A percentile compares a stretch with the other conserved stretches of the same genome.
Conservation (phyloP, 169 alveolate genomes). For the Condylostoma magnum region DNA sequence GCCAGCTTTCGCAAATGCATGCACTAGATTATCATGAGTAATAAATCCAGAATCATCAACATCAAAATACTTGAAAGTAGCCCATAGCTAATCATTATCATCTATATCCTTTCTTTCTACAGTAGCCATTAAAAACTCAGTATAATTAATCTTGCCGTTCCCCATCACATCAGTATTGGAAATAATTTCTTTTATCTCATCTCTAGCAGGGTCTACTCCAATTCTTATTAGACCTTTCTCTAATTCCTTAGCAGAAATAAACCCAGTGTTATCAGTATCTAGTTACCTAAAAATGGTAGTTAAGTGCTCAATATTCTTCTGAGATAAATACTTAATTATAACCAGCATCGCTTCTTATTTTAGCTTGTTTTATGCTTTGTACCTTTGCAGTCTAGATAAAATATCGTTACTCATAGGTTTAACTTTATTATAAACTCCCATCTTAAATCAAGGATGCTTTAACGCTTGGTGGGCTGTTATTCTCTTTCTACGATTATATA, state of each 20-base stretch:
- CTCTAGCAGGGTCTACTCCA: neutral
- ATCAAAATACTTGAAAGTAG: slow-evolving; percentile 55
- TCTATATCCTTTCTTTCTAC: slow-evolving; percentile 26
- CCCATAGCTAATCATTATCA: slow-evolving; percentile 39
- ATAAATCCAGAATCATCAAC: slow-evolving; percentile 48
- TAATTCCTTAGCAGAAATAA: slow-evolving; percentile 33
- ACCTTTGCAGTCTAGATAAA: slow-evolving; percentile 20
- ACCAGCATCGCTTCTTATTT: slow-evolving; percentile 45
- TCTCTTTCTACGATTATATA: slow-evolving; percentile 35
- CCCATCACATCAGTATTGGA: slow-evolving; percentile 32
- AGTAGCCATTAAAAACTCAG: slow-evolving; percentile 53
- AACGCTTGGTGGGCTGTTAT: slow-evolving; percentile 41
- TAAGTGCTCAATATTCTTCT: slow-evolving; percentile 34
- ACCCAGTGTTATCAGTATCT: slow-evolving; percentile 45
- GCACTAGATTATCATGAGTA: slow-evolving; percentile 42
- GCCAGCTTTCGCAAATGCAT: slow-evolving; percentile 49
- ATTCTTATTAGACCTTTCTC: slow-evolving; percentile 21
- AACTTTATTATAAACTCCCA: neutral
- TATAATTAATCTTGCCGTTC: slow-evolving; percentile 39
- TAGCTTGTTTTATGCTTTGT: slow-evolving; percentile 26
- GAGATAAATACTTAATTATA: slow-evolving; percentile 28
- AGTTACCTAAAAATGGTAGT: slow-evolving; percentile 30
- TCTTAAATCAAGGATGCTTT: slow-evolving; percentile 46
- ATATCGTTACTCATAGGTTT: slow-evolving; percentile 5
- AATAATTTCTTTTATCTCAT: slow-evolving; percentile 28